Evolutionary conservation across 2,329 filamentous ascomycete species (phyloP).

Genomic region (Epichloe festucae): DNA sequence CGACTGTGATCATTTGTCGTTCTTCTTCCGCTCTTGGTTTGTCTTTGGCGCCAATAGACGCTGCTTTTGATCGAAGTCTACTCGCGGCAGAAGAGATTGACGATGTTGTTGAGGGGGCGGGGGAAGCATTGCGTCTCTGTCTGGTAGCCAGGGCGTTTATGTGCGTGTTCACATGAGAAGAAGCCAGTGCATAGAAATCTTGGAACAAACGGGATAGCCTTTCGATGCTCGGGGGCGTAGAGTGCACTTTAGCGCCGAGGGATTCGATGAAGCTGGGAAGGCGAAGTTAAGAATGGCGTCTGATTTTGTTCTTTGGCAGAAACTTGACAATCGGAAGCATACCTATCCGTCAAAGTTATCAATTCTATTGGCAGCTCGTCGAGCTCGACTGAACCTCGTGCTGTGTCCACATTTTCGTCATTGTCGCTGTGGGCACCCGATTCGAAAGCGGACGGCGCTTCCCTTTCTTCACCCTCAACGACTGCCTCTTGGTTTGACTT

Average conservation of each 20-base stretch:
- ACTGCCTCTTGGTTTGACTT: constrained; percentile 10
- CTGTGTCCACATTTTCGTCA: constrained; percentile 33
- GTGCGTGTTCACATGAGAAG: constrained; percentile 74
- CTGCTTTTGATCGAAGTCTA: constrained; percentile 41
- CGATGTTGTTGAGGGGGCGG: constrained; percentile 37
- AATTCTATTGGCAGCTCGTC: constrained; percentile 92
- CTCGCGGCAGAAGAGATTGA: constrained; percentile 44
- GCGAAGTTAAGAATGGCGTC: not conserved
- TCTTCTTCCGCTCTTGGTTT: constrained; percentile 34
- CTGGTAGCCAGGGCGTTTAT: constrained; percentile 66
- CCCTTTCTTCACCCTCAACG: constrained; percentile 14
- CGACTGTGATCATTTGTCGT: constrained; percentile 82
- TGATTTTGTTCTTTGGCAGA: not conserved
- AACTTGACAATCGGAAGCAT: constrained; percentile 10
- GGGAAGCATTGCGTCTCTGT: constrained; percentile 53
- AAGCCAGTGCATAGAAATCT: constrained; percentile 77
- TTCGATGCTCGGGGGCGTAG: constrained; percentile 71
- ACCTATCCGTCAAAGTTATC: constrained; percentile 80
- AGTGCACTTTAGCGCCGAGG: constrained; percentile 73
- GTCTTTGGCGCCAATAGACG: constrained; percentile 40
- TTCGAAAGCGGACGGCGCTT: constrained; percentile 37
- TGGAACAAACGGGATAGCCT: constrained; percentile 79
- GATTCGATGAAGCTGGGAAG: constrained; percentile 71
- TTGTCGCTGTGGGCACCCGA: constrained; percentile 26
- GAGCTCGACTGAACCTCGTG: constrained; percentile 53